phyloP scores from a whole-genome alignment of 2,329 filamentous ascomycete species.

The Cylindrodendrum hubeiense region DNA sequence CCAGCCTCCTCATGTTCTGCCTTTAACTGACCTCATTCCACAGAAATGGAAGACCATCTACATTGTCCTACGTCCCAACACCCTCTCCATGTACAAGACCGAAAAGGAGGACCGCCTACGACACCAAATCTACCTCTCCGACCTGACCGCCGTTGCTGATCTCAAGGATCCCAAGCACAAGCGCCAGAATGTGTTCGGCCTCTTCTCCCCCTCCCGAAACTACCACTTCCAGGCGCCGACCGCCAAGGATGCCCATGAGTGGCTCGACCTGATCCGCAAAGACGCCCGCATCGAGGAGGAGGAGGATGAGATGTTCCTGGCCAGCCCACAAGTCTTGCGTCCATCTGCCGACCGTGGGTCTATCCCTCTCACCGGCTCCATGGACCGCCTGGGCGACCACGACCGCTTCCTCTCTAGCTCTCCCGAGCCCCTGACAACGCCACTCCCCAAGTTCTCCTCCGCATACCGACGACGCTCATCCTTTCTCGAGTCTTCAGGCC shows the following conservation, averaged over 20 bases:
- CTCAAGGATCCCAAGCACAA: constrained; percentile 92
- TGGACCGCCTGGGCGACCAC: constrained; percentile 45
- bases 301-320: constrained; percentile 84
- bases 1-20: not conserved
- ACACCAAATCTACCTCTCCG: constrained; percentile 87
- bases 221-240: constrained; percentile 87
- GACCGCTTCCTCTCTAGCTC: constrained; percentile 69
- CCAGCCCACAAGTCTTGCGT: constrained; percentile 71
- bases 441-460: constrained; percentile 49
- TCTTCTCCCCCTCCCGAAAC: constrained; percentile 92
- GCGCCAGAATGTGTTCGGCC: constrained; percentile 87
- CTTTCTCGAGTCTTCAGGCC: constrained; percentile 72
- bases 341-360: constrained; percentile 51
- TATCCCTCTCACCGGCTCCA: constrained; percentile 33
- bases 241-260: constrained; percentile 82
- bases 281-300: constrained; percentile 90
- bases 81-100: constrained; percentile 93
- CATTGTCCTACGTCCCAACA: constrained; percentile 89
- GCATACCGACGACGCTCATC: constrained; percentile 69
- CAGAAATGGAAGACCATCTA: constrained; percentile 92
- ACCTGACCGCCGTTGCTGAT: constrained; percentile 90
- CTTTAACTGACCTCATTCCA: constrained; percentile 36
- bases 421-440: constrained; percentile 64
- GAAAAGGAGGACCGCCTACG: constrained; percentile 90
- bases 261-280: constrained; percentile 84